phyloP scores from a whole-genome alignment of 768 basidiomycete species.

The Postia placenta region DNA sequence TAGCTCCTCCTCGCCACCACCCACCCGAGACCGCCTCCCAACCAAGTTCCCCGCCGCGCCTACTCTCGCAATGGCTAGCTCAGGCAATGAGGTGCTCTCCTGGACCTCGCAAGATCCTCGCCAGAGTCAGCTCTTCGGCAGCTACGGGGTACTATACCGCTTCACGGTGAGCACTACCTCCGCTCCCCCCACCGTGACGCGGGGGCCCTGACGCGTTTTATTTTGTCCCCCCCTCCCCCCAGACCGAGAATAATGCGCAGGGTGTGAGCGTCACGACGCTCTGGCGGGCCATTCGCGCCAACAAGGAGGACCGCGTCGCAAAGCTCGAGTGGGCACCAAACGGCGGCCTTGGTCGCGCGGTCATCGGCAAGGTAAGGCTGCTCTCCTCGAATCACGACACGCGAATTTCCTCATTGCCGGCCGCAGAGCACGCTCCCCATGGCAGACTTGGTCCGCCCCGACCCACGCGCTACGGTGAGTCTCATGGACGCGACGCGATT shows the following conservation, averaged over 20 bases:
- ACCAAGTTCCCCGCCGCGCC: conserved; percentile 13
- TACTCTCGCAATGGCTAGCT: conserved; percentile 36
- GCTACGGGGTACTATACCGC: conserved; percentile 76
- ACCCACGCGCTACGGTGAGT: conserved; percentile 56
- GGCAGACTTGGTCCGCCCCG: conserved; percentile 74
- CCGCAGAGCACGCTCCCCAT: conserved; percentile 70
- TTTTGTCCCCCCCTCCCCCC: conserved; percentile 9
- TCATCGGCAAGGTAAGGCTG: conserved; percentile 68
- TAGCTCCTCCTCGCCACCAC: conserved; percentile 2
- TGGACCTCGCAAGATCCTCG: conserved; percentile 88
- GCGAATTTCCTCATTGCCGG: conserved; percentile 3
- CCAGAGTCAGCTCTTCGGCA: conserved; percentile 77
- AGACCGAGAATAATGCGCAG: conserved; percentile 60
- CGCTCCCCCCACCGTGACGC: conserved; percentile 11
- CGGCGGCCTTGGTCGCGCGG: conserved; percentile 77
- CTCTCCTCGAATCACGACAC: conserved; percentile 6
- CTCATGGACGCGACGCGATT: conserved; percentile 2
- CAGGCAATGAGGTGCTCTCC: conserved; percentile 56
- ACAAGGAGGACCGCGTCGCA: conserved; percentile 84
- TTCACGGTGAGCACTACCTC: conserved; percentile 52
- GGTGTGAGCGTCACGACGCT: conserved; percentile 73
- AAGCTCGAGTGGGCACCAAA: conserved; percentile 83
- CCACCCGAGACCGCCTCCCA: conserved; percentile 1
- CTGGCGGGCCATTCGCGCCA: conserved; percentile 74
- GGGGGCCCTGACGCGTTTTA: conserved; percentile 17